Conservation (phyloP, 495 filamentous ascomycete species). For the Zalerion maritima region DNA sequence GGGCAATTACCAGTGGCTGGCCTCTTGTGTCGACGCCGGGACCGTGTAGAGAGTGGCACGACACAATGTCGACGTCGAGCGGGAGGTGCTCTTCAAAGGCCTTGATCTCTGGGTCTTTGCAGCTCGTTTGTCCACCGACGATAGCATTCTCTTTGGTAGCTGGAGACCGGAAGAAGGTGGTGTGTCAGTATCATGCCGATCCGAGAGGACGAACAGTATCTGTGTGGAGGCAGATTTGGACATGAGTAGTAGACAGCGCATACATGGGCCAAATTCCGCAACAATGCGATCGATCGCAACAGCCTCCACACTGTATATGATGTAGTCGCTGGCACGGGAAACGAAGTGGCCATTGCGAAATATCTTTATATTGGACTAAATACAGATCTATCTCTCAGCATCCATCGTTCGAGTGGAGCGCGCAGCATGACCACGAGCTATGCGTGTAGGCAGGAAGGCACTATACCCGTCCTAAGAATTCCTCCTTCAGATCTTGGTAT, state of each 20-base stretch:
- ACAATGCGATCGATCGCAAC: slow-evolving; percentile 77
- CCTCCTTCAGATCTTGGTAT: slow-evolving; percentile 56
- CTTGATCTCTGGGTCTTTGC: slow-evolving; percentile 90
- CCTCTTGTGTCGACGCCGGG: slow-evolving; percentile 74
- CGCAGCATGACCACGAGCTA: slow-evolving; percentile 18
- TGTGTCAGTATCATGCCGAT: slow-evolving; percentile 5
- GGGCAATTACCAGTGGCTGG: slow-evolving; percentile 59
- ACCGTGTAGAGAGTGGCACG: slow-evolving; percentile 92
- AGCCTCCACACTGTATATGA: slow-evolving; percentile 95
- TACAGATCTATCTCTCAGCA: slow-evolving; percentile 39
- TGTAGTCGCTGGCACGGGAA: slow-evolving; percentile 86
- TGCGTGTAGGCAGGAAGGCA: too few relatives aligned
- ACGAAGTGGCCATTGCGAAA: slow-evolving; percentile 87
- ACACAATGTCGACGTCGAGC: slow-evolving; percentile 79
- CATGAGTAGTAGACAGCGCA: slow-evolving; percentile 20
- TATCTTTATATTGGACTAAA: slow-evolving; percentile 59
- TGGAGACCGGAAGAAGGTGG: too few relatives aligned
- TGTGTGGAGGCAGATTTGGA: slow-evolving; percentile 1
- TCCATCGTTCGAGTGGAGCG: slow-evolving; percentile 17
- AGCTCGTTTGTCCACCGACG: slow-evolving; percentile 94
- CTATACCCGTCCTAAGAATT: slow-evolving; percentile 60
- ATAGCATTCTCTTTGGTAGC: slow-evolving; percentile 89
- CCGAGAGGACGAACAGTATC: slow-evolving; percentile 1
- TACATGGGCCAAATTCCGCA: slow-evolving; percentile 80
- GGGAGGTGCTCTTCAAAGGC: slow-evolving; percentile 87